Percentiles rank a stretch among this genome's conserved stretches.
phyloP scores from a whole-genome alignment of 2,329 filamentous ascomycete species.

The Hypocreales sp. region DNA sequence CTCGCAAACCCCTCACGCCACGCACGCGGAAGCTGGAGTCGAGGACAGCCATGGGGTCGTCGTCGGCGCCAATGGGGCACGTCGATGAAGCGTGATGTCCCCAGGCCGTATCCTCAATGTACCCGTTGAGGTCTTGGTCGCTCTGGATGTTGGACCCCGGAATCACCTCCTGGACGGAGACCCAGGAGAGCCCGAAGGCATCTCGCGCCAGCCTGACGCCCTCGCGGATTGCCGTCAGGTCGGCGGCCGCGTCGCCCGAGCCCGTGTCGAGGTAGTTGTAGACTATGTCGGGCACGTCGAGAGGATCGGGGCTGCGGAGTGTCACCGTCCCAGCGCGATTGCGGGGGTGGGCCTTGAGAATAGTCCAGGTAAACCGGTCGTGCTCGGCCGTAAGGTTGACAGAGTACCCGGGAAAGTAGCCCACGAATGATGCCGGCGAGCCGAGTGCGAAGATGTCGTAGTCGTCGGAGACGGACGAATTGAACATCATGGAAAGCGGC shows the following conservation, averaged over 20 bases:
- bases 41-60: constrained; percentile 37
- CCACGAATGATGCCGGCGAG: constrained; percentile 11
- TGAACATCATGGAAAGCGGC: constrained; percentile 9
- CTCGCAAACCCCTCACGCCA: constrained; percentile 34
- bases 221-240: constrained; percentile 39
- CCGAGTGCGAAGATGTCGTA: constrained; percentile 15
- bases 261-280: constrained; percentile 46
- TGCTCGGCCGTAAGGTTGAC: constrained; percentile 8
- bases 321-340: constrained; percentile 47
- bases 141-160: constrained; percentile 21
- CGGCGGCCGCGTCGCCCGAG: constrained; percentile 26
- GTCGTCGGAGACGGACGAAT: constrained; percentile 12
- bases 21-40: constrained; percentile 38
- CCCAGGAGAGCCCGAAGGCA: constrained; percentile 12
- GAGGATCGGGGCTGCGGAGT: constrained; percentile 44
- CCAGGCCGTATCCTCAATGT: constrained; percentile 31
- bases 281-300: constrained; percentile 44
- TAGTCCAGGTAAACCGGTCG: constrained; percentile 21
- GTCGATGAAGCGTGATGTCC: constrained; percentile 43
- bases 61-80: constrained; percentile 35
- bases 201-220: constrained; percentile 35
- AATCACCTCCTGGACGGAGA: constrained; percentile 6
- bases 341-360: constrained; percentile 44
- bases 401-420: constrained; percentile 13
- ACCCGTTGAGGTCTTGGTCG: constrained; percentile 27